Conservation (phyloP, 2,329 filamentous ascomycete genomes). For the Colletotrichum echinochloae region DNA sequence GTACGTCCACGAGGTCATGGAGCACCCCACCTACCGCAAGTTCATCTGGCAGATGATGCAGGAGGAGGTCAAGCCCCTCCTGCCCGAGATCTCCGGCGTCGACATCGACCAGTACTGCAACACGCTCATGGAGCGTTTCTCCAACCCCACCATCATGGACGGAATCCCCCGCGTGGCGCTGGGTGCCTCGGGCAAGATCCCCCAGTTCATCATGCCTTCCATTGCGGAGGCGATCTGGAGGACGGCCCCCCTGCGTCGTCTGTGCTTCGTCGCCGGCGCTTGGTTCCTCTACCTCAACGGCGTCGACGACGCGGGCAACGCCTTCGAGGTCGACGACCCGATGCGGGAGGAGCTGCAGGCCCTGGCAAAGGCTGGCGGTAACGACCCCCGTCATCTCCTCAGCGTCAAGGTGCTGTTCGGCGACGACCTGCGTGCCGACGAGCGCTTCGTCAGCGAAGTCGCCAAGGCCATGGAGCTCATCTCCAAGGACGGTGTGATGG, state of each 20-base stretch:
- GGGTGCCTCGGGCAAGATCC: slow-evolving; percentile 66
- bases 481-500: slow-evolving; percentile 59
- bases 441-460: slow-evolving; percentile 61
- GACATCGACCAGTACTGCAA: slow-evolving; percentile 64
- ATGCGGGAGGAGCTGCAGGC: slow-evolving; percentile 61
- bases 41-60: slow-evolving; percentile 68
- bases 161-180: slow-evolving; percentile 64
- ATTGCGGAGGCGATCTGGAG: slow-evolving; percentile 61
- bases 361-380: slow-evolving; percentile 57
- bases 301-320: slow-evolving; percentile 60
- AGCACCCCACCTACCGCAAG: slow-evolving; percentile 58
- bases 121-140: slow-evolving; percentile 66
- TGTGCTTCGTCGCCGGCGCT: slow-evolving; percentile 60
- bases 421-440: slow-evolving; percentile 61
- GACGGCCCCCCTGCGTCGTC: slow-evolving; percentile 57
- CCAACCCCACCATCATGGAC: slow-evolving; percentile 68
- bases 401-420: slow-evolving; percentile 62
- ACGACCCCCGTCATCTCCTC: slow-evolving; percentile 56
- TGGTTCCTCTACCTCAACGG: slow-evolving; percentile 66
- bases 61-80: slow-evolving; percentile 63
- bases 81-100: slow-evolving; percentile 63
- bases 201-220: slow-evolving; percentile 63
- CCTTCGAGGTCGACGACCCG: slow-evolving; percentile 59
- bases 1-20: slow-evolving; percentile 67
- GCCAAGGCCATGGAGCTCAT: slow-evolving; percentile 61